phyloP scores from a whole-genome alignment of 345 rosid genomes.

The Hevea brasiliensis region DNA sequence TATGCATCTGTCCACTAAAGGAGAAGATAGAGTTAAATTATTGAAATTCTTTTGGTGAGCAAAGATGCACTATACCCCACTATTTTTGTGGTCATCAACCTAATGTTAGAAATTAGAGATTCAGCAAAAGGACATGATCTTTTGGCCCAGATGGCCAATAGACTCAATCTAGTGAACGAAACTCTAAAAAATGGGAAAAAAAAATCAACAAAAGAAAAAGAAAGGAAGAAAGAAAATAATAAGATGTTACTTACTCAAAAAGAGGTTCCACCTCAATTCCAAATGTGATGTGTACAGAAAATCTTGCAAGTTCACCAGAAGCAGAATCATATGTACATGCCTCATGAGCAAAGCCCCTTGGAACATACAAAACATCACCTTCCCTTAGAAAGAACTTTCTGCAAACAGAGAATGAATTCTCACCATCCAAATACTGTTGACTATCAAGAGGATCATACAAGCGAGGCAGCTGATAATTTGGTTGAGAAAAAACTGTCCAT shows the following conservation, averaged over 20 bases:
- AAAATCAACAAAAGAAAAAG: background rate
- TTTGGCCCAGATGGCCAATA: background rate
- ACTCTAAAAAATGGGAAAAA: background rate
- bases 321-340: slow-evolving; percentile 38
- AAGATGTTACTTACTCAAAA: slow-evolving; percentile 53
- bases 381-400: slow-evolving; percentile 36
- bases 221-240: background rate
- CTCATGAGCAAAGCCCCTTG: slow-evolving; percentile 59
- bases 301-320: slow-evolving; percentile 27
- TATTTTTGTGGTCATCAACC: background rate
- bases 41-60: background rate
- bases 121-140: background rate
- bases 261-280: slow-evolving; percentile 65
- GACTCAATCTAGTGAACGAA: background rate
- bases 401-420: slow-evolving; percentile 23
- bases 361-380: slow-evolving; percentile 63
- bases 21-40: background rate
- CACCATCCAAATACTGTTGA: slow-evolving; percentile 15
- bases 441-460: slow-evolving; percentile 43
- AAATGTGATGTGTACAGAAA: slow-evolving; percentile 57
- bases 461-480: slow-evolving; percentile 45
- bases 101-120: background rate
- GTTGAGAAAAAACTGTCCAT: slow-evolving; percentile 44
- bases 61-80: background rate
- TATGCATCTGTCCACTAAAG: background rate